These are phyloP conservation scores for Metarhizium guizhouense DNA, from an alignment of 2,329 filamentous ascomycete species.

Conservation along the genomic window DNA sequence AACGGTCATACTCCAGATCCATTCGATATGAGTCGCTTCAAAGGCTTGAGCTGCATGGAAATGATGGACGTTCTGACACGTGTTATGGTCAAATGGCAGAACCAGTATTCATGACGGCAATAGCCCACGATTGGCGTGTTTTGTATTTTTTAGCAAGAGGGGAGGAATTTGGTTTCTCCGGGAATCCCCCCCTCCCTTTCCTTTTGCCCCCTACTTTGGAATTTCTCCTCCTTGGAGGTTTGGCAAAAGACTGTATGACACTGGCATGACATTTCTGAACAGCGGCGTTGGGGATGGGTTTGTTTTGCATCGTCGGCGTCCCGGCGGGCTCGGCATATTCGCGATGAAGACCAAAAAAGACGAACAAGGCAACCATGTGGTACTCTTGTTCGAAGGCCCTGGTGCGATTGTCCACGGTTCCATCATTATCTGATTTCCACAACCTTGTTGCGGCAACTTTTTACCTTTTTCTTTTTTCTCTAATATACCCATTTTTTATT, in stretches of 20 bases:
- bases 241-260: constrained; percentile 3
- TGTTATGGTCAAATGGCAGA: constrained; percentile 78
- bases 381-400: background rate
- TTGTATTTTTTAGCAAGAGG: background rate
- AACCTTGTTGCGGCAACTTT: background rate
- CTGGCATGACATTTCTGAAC: constrained; percentile 2
- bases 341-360: background rate
- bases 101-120: constrained; percentile 45
- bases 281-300: constrained; percentile 7
- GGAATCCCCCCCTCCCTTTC: background rate
- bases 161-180: constrained; percentile 3
- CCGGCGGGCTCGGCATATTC: background rate
- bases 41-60: constrained; percentile 66
- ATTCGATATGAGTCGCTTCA: constrained; percentile 49
- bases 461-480: background rate
- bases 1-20: constrained; percentile 16
- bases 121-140: background rate
- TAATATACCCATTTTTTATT: constrained; percentile 11
- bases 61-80: constrained; percentile 86
- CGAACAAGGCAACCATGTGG: background rate
- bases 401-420: background rate
- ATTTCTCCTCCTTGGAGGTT: background rate
- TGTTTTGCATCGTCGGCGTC: constrained; percentile 5
- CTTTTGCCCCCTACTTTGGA: background rate
- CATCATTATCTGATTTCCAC: background rate